Percentiles rank a stretch among this genome's conserved stretches.
Conservation (phyloP, 2,329 filamentous ascomycete species). For the Hypoxylon sp. region DNA sequence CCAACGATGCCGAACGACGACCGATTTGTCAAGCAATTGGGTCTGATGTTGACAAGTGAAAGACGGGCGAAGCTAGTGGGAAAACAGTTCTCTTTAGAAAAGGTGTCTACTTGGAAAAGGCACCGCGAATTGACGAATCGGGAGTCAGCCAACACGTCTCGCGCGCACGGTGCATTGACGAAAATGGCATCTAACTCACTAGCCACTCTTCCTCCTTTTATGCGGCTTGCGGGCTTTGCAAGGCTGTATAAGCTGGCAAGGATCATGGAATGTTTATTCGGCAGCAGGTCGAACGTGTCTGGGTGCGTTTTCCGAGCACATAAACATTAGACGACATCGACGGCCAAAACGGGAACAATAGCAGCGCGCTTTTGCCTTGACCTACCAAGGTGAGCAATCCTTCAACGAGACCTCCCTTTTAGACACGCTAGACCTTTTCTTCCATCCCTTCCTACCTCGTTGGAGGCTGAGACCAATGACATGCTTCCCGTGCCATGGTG, state of each 20-base stretch:
- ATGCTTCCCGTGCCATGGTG: conserved; percentile 32
- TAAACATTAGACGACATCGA: conserved; percentile 30
- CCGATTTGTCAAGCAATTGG: conserved; percentile 13
- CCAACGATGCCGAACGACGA: conserved; percentile 17
- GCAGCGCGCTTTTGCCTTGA: neutral
- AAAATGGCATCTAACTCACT: conserved; percentile 31
- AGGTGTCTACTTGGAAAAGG: neutral
- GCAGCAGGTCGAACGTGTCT: conserved; percentile 24
- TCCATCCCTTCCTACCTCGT: conserved; percentile 17
- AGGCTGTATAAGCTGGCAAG: conserved; percentile 24
- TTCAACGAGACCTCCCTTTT: conserved; percentile 16
- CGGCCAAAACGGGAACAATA: neutral
- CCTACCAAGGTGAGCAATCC: conserved; percentile 6
- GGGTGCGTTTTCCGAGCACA: conserved; percentile 20
- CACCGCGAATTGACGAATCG: conserved; percentile 25
- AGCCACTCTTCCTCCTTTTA: conserved; percentile 37
- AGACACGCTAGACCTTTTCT: conserved; percentile 20
- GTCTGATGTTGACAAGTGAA: conserved; percentile 3
- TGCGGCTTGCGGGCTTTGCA: conserved; percentile 35
- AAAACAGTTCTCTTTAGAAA: neutral
- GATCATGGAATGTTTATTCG: conserved; percentile 23
- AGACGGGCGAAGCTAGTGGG: too few species aligned
- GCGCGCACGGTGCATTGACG: conserved; percentile 34
- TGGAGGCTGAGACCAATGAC: conserved; percentile 40
- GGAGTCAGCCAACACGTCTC: conserved; percentile 20